Conservation (phyloP, 2,329 filamentous ascomycete species). For the Didymella pinodella region DNA sequence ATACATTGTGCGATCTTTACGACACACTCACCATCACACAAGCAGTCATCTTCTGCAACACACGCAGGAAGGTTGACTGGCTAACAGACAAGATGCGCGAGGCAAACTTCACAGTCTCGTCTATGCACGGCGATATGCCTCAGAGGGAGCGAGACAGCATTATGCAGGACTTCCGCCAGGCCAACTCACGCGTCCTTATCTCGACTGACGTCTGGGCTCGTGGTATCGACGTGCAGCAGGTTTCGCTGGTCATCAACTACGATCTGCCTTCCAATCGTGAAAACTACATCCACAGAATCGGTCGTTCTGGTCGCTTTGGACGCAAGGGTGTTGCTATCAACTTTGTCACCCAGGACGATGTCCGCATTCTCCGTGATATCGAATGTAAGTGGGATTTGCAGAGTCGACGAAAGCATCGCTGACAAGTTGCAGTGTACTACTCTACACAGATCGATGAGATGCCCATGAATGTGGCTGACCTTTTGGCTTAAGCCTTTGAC, state of each 20-base stretch:
- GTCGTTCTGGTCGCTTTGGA: constrained; percentile 92
- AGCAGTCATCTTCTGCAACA: constrained; percentile 99
- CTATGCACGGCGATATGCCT: constrained; percentile 99
- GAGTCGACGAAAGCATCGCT: constrained; percentile 33
- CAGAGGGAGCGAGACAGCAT: constrained; percentile 98
- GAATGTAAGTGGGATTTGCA: constrained; percentile 68
- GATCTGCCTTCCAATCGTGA: constrained; percentile 98
- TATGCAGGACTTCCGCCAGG: constrained; percentile 98
- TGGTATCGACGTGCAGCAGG: constrained; percentile 98
- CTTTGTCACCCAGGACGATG: constrained; percentile 98
- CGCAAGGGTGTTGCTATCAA: constrained; percentile 99
- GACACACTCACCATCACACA: constrained; percentile 98
- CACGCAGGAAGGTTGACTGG: constrained; percentile 98
- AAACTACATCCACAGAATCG: constrained; percentile 99
- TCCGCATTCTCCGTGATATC: constrained; percentile 95
- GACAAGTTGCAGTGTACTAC: constrained; percentile 75
- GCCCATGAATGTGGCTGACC: constrained; percentile 81
- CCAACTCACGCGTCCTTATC: constrained; percentile 94
- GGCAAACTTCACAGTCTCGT: constrained; percentile 97
- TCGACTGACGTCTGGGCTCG: constrained; percentile 98
- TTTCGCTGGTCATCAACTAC: constrained; percentile 98
- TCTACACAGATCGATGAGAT: constrained; percentile 98
- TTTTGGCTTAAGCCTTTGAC: constrained; percentile 35
- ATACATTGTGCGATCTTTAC: constrained; percentile 97
- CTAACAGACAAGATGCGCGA: constrained; percentile 99